These are phyloP conservation scores for Sphagnum contortum DNA, from an alignment of 225 moss, liverwort and hornwort species.

Conservation along the genomic window DNA sequence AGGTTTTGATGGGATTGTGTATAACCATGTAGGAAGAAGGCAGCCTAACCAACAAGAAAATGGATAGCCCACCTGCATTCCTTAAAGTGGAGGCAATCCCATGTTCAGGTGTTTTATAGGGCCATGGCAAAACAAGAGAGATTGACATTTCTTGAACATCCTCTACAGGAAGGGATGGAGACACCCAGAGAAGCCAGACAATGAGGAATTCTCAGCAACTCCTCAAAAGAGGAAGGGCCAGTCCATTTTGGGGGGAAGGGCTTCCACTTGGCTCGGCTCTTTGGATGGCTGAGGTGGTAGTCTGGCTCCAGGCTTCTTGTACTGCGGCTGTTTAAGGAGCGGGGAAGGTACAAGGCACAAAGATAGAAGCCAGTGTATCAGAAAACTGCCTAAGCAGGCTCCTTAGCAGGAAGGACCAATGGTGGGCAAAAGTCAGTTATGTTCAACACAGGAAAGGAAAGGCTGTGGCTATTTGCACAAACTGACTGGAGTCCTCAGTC, in stretches of 20 bases:
- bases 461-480: too few species aligned
- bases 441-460: too few species aligned
- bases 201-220: conserved; percentile 47
- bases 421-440: neutral
- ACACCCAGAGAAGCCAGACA: conserved; percentile 26
- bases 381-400: conserved; percentile 36
- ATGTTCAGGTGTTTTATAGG: too few species aligned
- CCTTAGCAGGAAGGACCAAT: conserved; percentile 34
- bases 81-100: too few species aligned
- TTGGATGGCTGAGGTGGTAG: conserved; percentile 38
- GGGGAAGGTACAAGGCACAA: conserved; percentile 39
- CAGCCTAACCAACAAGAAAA: too few species aligned
- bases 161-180: conserved; percentile 35
- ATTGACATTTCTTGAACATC: conserved; percentile 28
- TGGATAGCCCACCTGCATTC: too few species aligned
- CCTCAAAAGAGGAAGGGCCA: conserved; percentile 56
- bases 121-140: neutral
- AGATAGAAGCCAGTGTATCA: conserved; percentile 47
- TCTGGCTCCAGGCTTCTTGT: conserved; percentile 71
- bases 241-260: conserved; percentile 58
- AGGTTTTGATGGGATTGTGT: too few species aligned
- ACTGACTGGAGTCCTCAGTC: too few species aligned
- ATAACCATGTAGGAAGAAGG: too few species aligned
- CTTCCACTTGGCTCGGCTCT: conserved; percentile 56
- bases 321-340: conserved; percentile 59